Percentiles rank a stretch among this genome's conserved stretches.
Evolutionary conservation across 2,329 filamentous ascomycete species (phyloP).

Genomic region (Plenodomus tracheiphilus): DNA sequence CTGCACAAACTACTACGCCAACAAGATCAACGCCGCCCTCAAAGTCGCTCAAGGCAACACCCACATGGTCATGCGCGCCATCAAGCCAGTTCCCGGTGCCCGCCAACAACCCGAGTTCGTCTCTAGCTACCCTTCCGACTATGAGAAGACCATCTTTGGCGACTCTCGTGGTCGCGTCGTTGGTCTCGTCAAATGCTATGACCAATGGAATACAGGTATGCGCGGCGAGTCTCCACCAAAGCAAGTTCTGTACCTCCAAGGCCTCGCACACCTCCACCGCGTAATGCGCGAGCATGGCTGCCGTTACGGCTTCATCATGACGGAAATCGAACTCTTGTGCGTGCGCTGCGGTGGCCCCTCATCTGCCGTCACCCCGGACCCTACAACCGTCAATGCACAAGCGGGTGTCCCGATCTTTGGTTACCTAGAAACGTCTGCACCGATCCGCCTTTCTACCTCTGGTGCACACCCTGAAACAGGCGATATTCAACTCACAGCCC

Average conservation of each 20-base stretch:
- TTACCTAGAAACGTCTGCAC: constrained; percentile 73
- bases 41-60: constrained; percentile 72
- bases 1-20: constrained; percentile 76
- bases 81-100: constrained; percentile 43
- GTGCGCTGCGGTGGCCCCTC: constrained; percentile 72
- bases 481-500: constrained; percentile 65
- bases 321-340: constrained; percentile 90
- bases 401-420: constrained; percentile 76
- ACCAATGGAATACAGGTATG: constrained; percentile 95
- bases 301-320: constrained; percentile 94
- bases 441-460: constrained; percentile 57
- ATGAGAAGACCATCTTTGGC: constrained; percentile 53
- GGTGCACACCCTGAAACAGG: constrained; percentile 38
- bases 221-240: constrained; percentile 81
- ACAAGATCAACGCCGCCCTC: constrained; percentile 84
- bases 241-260: constrained; percentile 85
- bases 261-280: constrained; percentile 82
- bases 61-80: constrained; percentile 55
- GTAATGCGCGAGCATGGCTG: constrained; percentile 93
- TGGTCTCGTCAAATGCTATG: constrained; percentile 87
- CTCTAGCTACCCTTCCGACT: constrained; percentile 62
- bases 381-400: constrained; percentile 48
- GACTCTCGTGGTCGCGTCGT: constrained; percentile 65
- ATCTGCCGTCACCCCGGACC: constrained; percentile 30
- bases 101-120: constrained; percentile 67